Evolutionary conservation across 805 yeast genomes (phyloP).

Genomic region (Yarrowia keelungensis): DNA sequence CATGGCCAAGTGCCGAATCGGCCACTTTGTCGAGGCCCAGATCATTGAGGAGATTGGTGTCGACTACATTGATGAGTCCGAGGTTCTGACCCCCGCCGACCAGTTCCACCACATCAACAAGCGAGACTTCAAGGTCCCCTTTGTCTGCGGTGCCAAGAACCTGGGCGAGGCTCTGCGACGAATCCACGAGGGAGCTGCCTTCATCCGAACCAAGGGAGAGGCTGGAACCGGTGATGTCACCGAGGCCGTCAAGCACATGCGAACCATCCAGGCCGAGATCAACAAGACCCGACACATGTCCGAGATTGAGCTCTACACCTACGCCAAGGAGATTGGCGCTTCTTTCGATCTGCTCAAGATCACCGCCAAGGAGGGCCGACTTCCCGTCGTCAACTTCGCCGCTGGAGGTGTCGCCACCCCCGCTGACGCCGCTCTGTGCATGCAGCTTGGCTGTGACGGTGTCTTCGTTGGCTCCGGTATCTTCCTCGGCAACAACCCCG

Average conservation of each 20-base stretch:
- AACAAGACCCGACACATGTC: conserved; percentile 55
- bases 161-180: conserved; percentile 84
- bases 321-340: conserved; percentile 66
- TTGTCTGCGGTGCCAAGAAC: conserved; percentile 84
- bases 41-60: conserved; percentile 72
- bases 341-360: conserved; percentile 59
- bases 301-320: conserved; percentile 54
- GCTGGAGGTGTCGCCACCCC: conserved; percentile 92
- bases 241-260: conserved; percentile 80
- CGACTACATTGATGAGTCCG: conserved; percentile 85
- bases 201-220: conserved; percentile 87
- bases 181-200: conserved; percentile 82
- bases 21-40: conserved; percentile 84
- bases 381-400: conserved; percentile 85
- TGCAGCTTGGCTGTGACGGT: conserved; percentile 82
- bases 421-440: conserved; percentile 83
- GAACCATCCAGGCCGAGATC: conserved; percentile 64
- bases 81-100: conserved; percentile 84
- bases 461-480: conserved; percentile 82
- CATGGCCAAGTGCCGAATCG: conserved; percentile 87
- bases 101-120: conserved; percentile 69
- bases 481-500: conserved; percentile 76
- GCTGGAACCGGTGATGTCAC: conserved; percentile 89
- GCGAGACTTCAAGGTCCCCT: conserved; percentile 68
- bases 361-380: conserved; percentile 61